Conservation (phyloP, 140 eudicot genomes). For the Flaveria floridana region DNA sequence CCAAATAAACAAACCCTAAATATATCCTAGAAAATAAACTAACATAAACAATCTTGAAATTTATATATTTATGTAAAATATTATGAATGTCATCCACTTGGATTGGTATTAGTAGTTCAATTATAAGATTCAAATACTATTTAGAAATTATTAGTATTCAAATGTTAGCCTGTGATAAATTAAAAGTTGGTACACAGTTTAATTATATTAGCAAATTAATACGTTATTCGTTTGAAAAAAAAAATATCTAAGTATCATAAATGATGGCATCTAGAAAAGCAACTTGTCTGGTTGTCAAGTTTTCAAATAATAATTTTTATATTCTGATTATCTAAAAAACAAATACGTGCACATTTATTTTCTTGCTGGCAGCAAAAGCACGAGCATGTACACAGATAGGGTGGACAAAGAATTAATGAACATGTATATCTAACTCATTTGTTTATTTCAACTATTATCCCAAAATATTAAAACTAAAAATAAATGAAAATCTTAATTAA, state of each 20-base stretch:
- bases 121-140: no score
- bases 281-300: neutral
- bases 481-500: conserved; percentile 9
- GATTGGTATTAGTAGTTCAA: no score
- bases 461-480: neutral
- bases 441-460: conserved; percentile 21
- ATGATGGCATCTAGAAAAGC: neutral
- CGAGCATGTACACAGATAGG: conserved; percentile 30
- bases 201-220: no score
- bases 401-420: conserved; percentile 32
- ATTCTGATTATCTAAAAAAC: neutral
- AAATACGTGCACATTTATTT: conserved; percentile 27
- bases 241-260: neutral
- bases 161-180: no score
- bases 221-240: no score
- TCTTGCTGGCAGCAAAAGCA: conserved; percentile 35
- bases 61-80: neutral
- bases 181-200: no score
- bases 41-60: neutral
- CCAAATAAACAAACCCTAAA: no score
- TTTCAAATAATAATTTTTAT: neutral
- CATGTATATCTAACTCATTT: conserved; percentile 18
- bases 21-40: neutral
- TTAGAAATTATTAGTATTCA: no score
- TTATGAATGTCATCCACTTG: neutral